Evolutionary conservation across 495 filamentous ascomycete species (phyloP).

Genomic region (Neurospora sp.): DNA sequence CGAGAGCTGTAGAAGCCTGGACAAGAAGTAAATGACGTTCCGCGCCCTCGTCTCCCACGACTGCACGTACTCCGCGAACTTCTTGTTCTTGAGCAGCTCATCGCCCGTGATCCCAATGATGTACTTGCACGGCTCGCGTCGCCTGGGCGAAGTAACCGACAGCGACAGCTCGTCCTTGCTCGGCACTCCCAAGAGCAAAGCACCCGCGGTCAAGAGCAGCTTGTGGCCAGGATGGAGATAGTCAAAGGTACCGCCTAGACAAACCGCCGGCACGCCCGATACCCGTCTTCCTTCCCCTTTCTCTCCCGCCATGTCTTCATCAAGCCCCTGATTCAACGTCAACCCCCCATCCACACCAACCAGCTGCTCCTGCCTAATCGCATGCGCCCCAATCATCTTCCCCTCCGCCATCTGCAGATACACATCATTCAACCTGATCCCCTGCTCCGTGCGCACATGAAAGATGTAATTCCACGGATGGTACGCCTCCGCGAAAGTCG

Average conservation of each 20-base stretch:
- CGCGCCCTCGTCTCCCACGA: conserved; percentile 64
- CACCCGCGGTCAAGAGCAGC: conserved; percentile 75
- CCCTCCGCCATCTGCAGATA: conserved; percentile 37
- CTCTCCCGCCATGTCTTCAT: not conserved
- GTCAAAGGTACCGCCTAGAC: conserved; percentile 93
- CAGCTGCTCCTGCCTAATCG: conserved; percentile 30
- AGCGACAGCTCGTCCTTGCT: conserved; percentile 18
- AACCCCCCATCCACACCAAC: conserved; percentile 39
- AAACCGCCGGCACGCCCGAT: conserved; percentile 33
- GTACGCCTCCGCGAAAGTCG: conserved; percentile 52
- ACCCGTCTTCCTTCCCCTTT: not conserved
- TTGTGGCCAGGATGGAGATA: conserved; percentile 96
- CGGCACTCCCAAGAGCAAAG: conserved; percentile 53
- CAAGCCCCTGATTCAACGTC: conserved; percentile 17
- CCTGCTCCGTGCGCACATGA: conserved; percentile 49
- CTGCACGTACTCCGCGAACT: conserved; percentile 69
- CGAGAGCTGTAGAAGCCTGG: conserved; percentile 52
- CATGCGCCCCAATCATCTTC: conserved; percentile 29
- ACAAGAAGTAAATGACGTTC: conserved; percentile 59
- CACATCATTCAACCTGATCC: conserved; percentile 32
- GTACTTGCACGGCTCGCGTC: conserved; percentile 36
- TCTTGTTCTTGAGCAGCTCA: conserved; percentile 75
- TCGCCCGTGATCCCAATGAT: conserved; percentile 85
- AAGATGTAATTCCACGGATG: conserved; percentile 64
- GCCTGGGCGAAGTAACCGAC: not conserved